Conservation (phyloP, 768 basidiomycete genomes). For the Leccinum longicurvipes region DNA sequence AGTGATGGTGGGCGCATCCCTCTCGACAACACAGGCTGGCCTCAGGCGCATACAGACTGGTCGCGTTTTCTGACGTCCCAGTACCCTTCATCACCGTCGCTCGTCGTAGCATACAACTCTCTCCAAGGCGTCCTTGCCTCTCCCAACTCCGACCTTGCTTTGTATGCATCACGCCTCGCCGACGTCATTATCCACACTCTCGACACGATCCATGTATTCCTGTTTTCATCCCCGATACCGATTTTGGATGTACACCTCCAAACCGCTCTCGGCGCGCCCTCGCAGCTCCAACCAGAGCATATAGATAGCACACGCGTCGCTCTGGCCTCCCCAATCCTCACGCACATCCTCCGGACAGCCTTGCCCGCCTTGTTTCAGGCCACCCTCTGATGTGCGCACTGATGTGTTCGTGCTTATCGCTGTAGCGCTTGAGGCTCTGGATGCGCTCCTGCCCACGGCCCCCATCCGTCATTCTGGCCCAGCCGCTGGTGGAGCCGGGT, state of each 20-base stretch:
- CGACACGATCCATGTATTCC: conserved; percentile 15
- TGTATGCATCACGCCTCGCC: conserved; percentile 12
- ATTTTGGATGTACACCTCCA: background rate
- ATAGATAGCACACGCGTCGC: conserved; percentile 18
- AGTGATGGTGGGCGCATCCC: conserved; percentile 9
- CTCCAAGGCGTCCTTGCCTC: conserved; percentile 18
- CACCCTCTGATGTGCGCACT: background rate
- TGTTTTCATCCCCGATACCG: conserved; percentile 13
- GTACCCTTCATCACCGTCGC: conserved; percentile 22
- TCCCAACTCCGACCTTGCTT: conserved; percentile 1
- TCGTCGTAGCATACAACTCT: conserved; percentile 20
- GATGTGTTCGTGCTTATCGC: conserved; percentile 25
- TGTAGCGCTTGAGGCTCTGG: conserved; percentile 16
- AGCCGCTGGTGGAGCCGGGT: background rate
- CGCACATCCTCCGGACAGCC: conserved; percentile 18
- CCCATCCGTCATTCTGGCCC: background rate
- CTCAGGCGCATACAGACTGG: conserved; percentile 14
- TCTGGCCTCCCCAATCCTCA: conserved; percentile 23
- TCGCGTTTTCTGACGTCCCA: conserved; percentile 18
- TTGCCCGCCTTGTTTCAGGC: conserved; percentile 16
- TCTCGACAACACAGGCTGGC: background rate
- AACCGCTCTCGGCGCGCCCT: background rate
- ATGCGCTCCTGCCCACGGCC: conserved; percentile 5
- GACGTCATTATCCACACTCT: conserved; percentile 21
- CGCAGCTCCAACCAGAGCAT: conserved; percentile 6